A percentile compares a stretch with the other conserved stretches of the same genome.
phyloP scores from a whole-genome alignment of 2,329 filamentous ascomycete genomes.

The Tympanopsis confertula region DNA sequence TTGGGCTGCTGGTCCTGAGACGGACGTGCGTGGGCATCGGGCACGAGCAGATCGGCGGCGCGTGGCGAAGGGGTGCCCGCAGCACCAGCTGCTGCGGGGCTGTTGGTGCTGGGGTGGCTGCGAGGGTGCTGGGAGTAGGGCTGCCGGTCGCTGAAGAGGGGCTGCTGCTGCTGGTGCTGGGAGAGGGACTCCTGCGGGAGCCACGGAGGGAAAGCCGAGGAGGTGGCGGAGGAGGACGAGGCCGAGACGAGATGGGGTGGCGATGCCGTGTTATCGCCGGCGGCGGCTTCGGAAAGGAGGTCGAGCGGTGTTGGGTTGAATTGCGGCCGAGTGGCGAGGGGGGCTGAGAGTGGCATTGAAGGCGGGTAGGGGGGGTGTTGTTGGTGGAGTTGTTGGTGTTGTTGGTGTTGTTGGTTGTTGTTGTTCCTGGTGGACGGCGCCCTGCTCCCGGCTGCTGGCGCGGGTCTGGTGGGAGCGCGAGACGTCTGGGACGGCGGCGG shows the following conservation, averaged over 20 bases:
- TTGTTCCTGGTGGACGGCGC: too few species aligned
- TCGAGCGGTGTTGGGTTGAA: background rate
- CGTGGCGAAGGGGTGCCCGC: background rate
- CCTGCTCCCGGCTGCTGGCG: too few species aligned
- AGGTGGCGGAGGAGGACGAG: too few species aligned
- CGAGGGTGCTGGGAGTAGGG: background rate
- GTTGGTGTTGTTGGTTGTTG: too few species aligned
- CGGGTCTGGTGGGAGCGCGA: background rate
- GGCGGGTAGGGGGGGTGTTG: too few species aligned
- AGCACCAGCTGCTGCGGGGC: too few species aligned
- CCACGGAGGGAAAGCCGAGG: background rate
- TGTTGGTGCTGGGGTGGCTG: background rate
- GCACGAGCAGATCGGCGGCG: background rate
- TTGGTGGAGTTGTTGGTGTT: too few species aligned
- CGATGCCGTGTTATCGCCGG: background rate
- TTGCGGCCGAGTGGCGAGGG: background rate
- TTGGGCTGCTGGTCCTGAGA: background rate
- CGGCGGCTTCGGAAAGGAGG: background rate
- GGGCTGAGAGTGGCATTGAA: background rate
- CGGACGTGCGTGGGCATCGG: background rate
- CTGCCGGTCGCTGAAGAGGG: background rate
- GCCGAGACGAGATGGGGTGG: background rate
- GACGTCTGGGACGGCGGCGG: background rate
- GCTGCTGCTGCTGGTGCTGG: background rate
- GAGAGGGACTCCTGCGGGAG: background rate